phyloP scores from a whole-genome alignment of 2,329 filamentous ascomycete genomes.

The Monosporascus cannonballus region DNA sequence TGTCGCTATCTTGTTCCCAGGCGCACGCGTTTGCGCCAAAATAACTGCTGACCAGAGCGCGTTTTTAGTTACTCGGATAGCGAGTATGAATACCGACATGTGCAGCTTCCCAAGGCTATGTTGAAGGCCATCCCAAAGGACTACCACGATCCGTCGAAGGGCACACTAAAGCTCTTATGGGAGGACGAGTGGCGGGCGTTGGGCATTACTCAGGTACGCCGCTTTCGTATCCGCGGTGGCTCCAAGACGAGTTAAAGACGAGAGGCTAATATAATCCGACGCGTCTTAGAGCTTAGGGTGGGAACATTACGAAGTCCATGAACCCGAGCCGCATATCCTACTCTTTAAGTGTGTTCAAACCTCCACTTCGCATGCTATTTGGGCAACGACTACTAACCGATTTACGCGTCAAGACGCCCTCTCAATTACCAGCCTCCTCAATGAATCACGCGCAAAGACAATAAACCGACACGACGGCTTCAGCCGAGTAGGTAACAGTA shows the following conservation, averaged over 20 bases:
- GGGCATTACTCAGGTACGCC: constrained; percentile 86
- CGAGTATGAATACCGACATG: constrained; percentile 94
- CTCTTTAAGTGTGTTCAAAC: constrained; percentile 79
- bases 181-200: constrained; percentile 97
- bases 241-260: background rate
- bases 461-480: constrained; percentile 2
- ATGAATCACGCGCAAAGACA: constrained; percentile 26
- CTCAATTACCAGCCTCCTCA: constrained; percentile 77
- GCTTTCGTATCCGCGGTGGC: background rate
- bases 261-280: constrained; percentile 6
- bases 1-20: constrained; percentile 19
- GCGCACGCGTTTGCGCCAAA: background rate
- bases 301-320: constrained; percentile 99
- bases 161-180: constrained; percentile 93
- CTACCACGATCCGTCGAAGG: constrained; percentile 83
- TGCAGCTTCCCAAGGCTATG: constrained; percentile 97
- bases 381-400: constrained; percentile 1
- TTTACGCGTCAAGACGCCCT: constrained; percentile 53
- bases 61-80: constrained; percentile 79
- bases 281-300: constrained; percentile 79
- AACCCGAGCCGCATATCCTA: constrained; percentile 96
- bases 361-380: background rate
- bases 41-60: constrained; percentile 6
- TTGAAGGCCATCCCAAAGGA: constrained; percentile 93
- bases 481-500: background rate